Percentiles rank a stretch among this genome's conserved stretches.
Evolutionary conservation across 257 asterid genomes (phyloP).

Genomic region (Perilla frutescens): DNA sequence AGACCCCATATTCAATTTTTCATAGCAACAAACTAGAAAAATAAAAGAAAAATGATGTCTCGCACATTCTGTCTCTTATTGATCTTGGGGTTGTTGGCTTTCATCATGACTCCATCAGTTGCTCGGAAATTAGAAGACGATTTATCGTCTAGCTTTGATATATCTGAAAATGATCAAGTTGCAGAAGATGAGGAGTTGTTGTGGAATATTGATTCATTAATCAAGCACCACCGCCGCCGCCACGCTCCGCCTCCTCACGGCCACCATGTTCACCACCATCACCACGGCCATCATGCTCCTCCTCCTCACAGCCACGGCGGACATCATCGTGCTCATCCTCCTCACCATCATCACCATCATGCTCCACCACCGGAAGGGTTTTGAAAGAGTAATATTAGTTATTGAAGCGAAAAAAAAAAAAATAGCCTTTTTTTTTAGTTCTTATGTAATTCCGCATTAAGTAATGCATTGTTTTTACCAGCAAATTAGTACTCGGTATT

Average conservation of each 20-base stretch:
- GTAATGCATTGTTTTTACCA: too few relatives aligned
- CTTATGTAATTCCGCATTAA: too few relatives aligned
- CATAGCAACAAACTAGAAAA: background rate
- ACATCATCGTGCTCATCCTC: background rate
- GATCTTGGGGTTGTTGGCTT: background rate
- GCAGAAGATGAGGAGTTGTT: background rate
- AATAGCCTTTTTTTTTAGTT: too few relatives aligned
- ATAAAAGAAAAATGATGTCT: background rate
- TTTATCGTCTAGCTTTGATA: background rate
- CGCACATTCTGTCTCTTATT: background rate
- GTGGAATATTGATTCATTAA: background rate
- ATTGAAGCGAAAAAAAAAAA: background rate
- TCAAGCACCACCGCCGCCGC: background rate
- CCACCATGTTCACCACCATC: background rate
- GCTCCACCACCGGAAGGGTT: background rate
- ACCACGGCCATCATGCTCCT: background rate
- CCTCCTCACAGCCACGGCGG: background rate
- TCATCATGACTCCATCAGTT: background rate
- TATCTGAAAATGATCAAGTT: background rate
- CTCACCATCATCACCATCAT: background rate
- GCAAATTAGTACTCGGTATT: too few relatives aligned
- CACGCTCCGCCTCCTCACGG: background rate
- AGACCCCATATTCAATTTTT: background rate
- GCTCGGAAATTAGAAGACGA: background rate
- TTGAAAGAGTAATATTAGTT: background rate